Base-by-base conservation (phyloP, 1,284 basidiomycete genomes). In the Irpex rosettiformis region DNA sequence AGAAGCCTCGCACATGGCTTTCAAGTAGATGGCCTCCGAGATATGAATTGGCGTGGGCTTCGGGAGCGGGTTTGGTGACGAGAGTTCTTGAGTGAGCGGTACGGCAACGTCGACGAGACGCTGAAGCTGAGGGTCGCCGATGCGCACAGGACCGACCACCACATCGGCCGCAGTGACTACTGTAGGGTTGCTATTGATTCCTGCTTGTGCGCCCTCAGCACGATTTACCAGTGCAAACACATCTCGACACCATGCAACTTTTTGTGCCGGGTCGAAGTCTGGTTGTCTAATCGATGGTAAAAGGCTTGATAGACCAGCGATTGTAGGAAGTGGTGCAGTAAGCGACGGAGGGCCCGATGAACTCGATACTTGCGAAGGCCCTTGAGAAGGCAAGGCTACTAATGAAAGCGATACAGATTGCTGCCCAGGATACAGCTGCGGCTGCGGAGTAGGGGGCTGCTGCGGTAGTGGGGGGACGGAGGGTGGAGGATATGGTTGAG, bases 211-310 rank as follows among this genome's bases (percentile, higher is more conserved):
- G 60, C 77, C 64, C 52, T 73, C 79, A 4, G 81, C 73, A 54
- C 84, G 82, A 61, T 93, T 89, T 62, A 93, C 85, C 62, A 93
- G 86, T 66, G 86, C 83, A 65, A 95, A 74, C 55, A 95, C 87
- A 62, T 94, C 90, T 48, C 87, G 80, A 4, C 83, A 82, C 94
- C 94, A 96, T 18, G 79, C 75, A 16, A 95, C 72, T 63, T 85
- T 84, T 52, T 83, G 75, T 0, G 75, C 67, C 0, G 86, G 84
- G 65, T 88, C 85, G 60, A 79, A 79, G 48, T 63, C 66, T 0
- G 81, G 78, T 7, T 77, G 72, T 59, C 86, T 82, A 25, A 87
- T 71, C 21, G 72, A 63, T 1, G 73, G 65, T 1, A 83, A 65
- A 2, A 80, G 80, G 0, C 78, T 73, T 16, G 78, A 66, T 21